Evolutionary conservation across 2,329 filamentous ascomycete species (phyloP).

Genomic region (Fusarium kyushuense): DNA sequence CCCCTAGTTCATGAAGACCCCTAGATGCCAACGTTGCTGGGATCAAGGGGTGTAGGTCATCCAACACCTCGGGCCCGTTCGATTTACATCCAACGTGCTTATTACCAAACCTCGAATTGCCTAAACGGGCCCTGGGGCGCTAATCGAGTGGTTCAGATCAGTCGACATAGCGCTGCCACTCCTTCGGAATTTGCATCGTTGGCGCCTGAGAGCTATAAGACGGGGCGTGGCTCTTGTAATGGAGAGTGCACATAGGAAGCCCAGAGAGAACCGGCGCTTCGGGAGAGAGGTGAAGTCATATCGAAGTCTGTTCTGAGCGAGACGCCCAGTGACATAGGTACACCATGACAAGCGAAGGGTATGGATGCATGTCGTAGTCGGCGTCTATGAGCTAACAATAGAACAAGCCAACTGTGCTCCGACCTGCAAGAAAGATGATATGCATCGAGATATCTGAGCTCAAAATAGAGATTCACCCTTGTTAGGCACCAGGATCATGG

Average conservation of each 20-base stretch:
- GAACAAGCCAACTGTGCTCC: conserved; percentile 1
- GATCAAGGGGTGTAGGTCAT: conserved; percentile 25
- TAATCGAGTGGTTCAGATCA: conserved; percentile 36
- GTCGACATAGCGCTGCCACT: conserved; percentile 33
- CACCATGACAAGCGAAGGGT: conserved; percentile 17
- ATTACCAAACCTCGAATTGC: conserved; percentile 23
- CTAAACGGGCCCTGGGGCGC: conserved; percentile 30
- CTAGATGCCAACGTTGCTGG: conserved; percentile 9
- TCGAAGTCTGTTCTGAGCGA: conserved; percentile 21
- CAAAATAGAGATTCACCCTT: conserved; percentile 30
- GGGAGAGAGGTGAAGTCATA: conserved; percentile 24
- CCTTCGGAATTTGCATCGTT: conserved; percentile 26
- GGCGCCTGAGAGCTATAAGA: conserved; percentile 25
- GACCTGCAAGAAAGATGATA: conserved; percentile 22
- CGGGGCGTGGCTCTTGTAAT: conserved; percentile 21
- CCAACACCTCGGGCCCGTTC: conserved; percentile 21
- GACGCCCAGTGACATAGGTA: conserved; percentile 36
- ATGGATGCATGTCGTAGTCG: conserved; percentile 19
- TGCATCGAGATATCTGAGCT: conserved; percentile 29
- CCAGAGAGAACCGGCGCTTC: conserved; percentile 21
- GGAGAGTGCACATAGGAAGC: conserved; percentile 33
- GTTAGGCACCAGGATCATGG: conserved; percentile 31
- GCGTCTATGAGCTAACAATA: conserved; percentile 35
- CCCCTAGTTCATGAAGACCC: conserved; percentile 11
- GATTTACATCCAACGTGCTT: conserved; percentile 24